phyloP scores from a whole-genome alignment of 2,329 filamentous ascomycete species.

The Hymenoscyphus occultus region DNA sequence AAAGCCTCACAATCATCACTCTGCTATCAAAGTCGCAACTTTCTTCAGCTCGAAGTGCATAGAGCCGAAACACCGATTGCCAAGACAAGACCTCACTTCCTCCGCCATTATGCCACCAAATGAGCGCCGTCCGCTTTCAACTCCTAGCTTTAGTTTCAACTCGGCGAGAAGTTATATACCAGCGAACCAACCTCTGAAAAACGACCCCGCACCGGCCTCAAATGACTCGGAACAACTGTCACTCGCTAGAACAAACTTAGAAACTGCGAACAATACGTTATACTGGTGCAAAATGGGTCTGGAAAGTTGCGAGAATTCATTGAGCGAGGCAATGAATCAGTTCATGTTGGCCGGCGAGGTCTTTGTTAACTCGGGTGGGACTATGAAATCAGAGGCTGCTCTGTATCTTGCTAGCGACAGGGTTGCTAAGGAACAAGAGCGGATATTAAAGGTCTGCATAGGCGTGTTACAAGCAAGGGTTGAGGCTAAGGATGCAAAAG shows the following conservation, averaged over 20 bases:
- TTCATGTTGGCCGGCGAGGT: background rate
- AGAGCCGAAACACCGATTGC: background rate
- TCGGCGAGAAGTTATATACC: too few relatives aligned
- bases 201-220: too few relatives aligned
- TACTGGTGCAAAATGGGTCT: background rate
- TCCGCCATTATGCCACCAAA: background rate
- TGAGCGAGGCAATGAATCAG: background rate
- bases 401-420: background rate
- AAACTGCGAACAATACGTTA: background rate
- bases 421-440: background rate
- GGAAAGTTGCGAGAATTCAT: background rate
- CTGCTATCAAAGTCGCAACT: too few relatives aligned
- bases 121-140: background rate
- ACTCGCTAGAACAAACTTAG: background rate
- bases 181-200: too few relatives aligned
- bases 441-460: background rate
- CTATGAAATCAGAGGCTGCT: background rate
- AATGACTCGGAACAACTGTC: too few relatives aligned
- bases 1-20: too few relatives aligned
- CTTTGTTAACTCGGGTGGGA: background rate
- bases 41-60: background rate
- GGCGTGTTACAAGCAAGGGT: background rate
- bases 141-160: too few relatives aligned
- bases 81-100: background rate
- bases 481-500: background rate